phyloP scores from a whole-genome alignment of 805 yeast species.

The Candida nitratophila region DNA sequence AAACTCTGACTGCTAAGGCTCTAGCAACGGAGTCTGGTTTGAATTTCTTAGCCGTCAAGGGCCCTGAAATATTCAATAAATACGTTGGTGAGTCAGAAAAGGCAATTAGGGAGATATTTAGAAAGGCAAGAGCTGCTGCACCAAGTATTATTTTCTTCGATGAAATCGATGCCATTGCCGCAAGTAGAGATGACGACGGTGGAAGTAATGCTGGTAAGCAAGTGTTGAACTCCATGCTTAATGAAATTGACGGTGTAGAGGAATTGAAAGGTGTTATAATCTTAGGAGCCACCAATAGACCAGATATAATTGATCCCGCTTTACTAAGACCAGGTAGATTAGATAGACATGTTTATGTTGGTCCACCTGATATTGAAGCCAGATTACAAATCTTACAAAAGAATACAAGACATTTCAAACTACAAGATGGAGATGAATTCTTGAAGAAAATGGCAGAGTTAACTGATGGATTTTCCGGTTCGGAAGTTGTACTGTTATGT shows the following conservation, averaged over 20 bases:
- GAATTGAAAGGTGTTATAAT: slow-evolving; percentile 89
- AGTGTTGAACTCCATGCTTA: slow-evolving; percentile 82
- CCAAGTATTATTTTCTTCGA: slow-evolving; percentile 96
- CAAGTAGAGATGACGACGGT: slow-evolving; percentile 57
- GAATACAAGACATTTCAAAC: slow-evolving; percentile 57
- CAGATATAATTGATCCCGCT: slow-evolving; percentile 90
- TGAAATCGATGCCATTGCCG: slow-evolving; percentile 91
- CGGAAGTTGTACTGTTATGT: slow-evolving; percentile 84
- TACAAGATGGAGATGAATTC: slow-evolving; percentile 34
- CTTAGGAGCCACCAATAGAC: slow-evolving; percentile 95
- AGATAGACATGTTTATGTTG: slow-evolving; percentile 87
- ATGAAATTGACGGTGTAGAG: slow-evolving; percentile 97
- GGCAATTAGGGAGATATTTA: slow-evolving; percentile 88
- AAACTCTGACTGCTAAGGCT: slow-evolving; percentile 91
- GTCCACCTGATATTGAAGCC: slow-evolving; percentile 84
- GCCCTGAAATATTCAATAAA: slow-evolving; percentile 90
- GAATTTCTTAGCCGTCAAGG: slow-evolving; percentile 90
- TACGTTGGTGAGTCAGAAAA: slow-evolving; percentile 96
- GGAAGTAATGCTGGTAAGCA: slow-evolving; percentile 69
- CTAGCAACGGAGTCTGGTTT: slow-evolving; percentile 93
- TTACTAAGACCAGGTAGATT: slow-evolving; percentile 91
- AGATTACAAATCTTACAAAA: slow-evolving; percentile 71
- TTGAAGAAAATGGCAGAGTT: slow-evolving; percentile 46
- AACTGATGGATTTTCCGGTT: slow-evolving; percentile 76
- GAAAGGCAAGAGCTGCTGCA: slow-evolving; percentile 84